phyloP scores from a whole-genome alignment of 805 yeast genomes.

The Candida pseudofarinosa region DNA sequence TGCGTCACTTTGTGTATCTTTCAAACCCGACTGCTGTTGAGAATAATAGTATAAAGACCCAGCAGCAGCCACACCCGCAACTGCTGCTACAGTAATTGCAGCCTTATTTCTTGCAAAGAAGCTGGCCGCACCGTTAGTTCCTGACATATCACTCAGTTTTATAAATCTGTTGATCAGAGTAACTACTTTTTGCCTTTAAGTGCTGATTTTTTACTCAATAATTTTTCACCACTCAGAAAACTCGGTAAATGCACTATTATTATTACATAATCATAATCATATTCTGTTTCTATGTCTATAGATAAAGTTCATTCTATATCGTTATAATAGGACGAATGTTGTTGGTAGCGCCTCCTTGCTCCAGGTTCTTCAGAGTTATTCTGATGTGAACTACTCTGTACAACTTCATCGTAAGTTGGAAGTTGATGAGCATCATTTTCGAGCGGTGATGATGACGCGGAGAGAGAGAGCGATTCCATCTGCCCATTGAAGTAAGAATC shows the following conservation, averaged over 20 bases:
- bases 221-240: conserved; percentile 9
- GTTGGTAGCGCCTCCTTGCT: conserved; percentile 32
- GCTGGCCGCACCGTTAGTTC: conserved; percentile 12
- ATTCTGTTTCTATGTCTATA: neutral
- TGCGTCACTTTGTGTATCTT: conserved; percentile 13
- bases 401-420: conserved; percentile 38
- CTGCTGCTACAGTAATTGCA: conserved; percentile 60
- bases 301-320: conserved; percentile 12
- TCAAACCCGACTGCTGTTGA: conserved; percentile 18
- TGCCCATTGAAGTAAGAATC: neutral
- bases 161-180: neutral
- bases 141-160: conserved; percentile 11
- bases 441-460: neutral
- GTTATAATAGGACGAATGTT: conserved; percentile 23
- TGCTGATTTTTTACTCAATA: conserved; percentile 2
- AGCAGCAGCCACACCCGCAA: conserved; percentile 61
- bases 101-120: conserved; percentile 54
- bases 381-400: conserved; percentile 26
- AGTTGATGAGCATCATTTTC: conserved; percentile 9
- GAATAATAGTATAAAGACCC: conserved; percentile 54
- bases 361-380: conserved; percentile 28
- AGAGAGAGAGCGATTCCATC: neutral
- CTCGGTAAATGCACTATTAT: neutral
- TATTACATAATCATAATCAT: neutral
- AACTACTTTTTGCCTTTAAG: conserved; percentile 4